phyloP scores from a whole-genome alignment of 177 flowering plant species.

The Tripterygium wilfordii region DNA sequence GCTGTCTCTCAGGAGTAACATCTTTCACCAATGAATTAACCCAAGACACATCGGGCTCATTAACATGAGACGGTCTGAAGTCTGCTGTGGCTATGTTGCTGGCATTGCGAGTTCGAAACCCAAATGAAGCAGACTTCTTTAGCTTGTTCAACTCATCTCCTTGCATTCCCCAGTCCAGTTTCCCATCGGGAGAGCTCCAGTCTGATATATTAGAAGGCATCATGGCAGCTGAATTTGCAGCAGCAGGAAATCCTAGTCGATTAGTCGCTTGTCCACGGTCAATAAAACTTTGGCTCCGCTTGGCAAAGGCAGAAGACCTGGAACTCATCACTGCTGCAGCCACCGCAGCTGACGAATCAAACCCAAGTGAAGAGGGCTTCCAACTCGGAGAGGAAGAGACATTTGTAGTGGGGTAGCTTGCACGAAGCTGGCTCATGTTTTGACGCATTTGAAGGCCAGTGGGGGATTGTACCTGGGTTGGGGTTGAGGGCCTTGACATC shows the following conservation, averaged over 20 bases:
- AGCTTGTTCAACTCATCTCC: constrained; percentile 86
- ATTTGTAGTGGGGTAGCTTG: constrained; percentile 48
- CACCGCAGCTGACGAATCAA: constrained; percentile 44
- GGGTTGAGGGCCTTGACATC: constrained; percentile 18
- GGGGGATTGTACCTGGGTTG: constrained; percentile 54
- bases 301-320: constrained; percentile 61
- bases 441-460: constrained; percentile 46
- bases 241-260: constrained; percentile 16
- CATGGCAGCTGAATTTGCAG: constrained; percentile 23
- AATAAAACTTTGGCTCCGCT: constrained; percentile 82
- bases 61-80: constrained; percentile 14
- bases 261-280: constrained; percentile 43
- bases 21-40: constrained; percentile 83
- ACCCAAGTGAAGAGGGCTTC: constrained; percentile 39
- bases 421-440: constrained; percentile 48
- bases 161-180: constrained; percentile 78
- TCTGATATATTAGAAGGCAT: constrained; percentile 41
- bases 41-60: constrained; percentile 91
- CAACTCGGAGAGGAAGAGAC: constrained; percentile 56
- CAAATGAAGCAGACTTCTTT: constrained; percentile 81
- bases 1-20: constrained; percentile 31
- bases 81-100: not conserved
- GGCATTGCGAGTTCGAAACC: constrained; percentile 31
- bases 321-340: constrained; percentile 72
- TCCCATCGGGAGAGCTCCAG: constrained; percentile 87